These are phyloP conservation scores for Lactarius indigo DNA, from an alignment of 768 basidiomycete species.

Conservation along the genomic window DNA sequence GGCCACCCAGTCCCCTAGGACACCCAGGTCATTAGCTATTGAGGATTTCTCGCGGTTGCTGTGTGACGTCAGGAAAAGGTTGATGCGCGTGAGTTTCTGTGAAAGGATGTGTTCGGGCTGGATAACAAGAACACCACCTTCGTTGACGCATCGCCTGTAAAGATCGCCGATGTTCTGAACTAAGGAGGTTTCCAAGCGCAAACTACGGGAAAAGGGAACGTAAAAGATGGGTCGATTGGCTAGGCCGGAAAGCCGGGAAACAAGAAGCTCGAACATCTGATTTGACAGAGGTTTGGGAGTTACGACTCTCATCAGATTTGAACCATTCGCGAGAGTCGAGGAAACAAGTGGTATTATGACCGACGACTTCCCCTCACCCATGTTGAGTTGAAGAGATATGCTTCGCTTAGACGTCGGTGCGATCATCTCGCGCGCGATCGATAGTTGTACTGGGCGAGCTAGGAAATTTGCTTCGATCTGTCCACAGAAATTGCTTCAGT, in stretches of 20 bases:
- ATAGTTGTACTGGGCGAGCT: conserved; percentile 41
- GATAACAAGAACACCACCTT: conserved; percentile 43
- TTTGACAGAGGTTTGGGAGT: conserved; percentile 45
- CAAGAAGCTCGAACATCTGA: conserved; percentile 51
- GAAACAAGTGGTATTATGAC: conserved; percentile 49
- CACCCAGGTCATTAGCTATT: background rate
- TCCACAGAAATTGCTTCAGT: background rate
- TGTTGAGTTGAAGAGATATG: conserved; percentile 48
- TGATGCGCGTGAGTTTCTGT: conserved; percentile 44
- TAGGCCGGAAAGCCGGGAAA: conserved; percentile 42
- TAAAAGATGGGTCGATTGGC: conserved; percentile 45
- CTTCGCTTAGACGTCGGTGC: conserved; percentile 36
- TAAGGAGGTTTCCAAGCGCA: conserved; percentile 27
- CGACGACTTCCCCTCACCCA: conserved; percentile 56
- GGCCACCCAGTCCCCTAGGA: background rate
- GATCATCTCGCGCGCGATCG: conserved; percentile 47
- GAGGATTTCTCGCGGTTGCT: background rate
- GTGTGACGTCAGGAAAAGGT: conserved; percentile 30
- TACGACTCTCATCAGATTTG: conserved; percentile 45
- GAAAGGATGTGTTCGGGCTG: conserved; percentile 57
- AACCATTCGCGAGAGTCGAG: conserved; percentile 40
- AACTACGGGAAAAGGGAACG: conserved; percentile 47
- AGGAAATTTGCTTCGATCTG: conserved; percentile 47
- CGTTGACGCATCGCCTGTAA: conserved; percentile 38
- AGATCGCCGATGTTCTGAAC: conserved; percentile 31